Percentiles rank a stretch among this genome's conserved stretches.
Evolutionary conservation across 1,284 basidiomycete genomes (phyloP).

Genomic region (Malassezia cuniculi): DNA sequence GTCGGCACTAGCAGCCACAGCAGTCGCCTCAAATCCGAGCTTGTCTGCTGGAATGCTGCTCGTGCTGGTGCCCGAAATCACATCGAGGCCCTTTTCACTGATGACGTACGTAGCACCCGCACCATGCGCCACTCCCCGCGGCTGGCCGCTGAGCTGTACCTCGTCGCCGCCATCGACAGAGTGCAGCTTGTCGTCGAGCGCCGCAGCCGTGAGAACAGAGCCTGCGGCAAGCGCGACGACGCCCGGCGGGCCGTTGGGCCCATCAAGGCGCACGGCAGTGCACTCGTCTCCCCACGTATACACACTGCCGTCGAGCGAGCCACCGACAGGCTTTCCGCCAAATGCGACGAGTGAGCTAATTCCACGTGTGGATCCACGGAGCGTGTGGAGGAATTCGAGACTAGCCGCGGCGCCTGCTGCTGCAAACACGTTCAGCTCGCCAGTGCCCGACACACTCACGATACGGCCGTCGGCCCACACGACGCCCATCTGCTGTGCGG

Average conservation of each 20-base stretch:
- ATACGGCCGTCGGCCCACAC: slow-evolving; percentile 60
- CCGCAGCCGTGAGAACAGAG: not conserved
- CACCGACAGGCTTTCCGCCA: not conserved
- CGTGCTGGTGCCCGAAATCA: slow-evolving; percentile 21
- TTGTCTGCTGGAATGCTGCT: slow-evolving; percentile 16
- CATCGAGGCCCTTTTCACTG: slow-evolving; percentile 59
- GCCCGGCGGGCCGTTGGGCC: slow-evolving; percentile 1
- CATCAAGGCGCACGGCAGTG: not conserved
- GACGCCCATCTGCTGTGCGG: slow-evolving; percentile 67
- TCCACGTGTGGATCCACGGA: no score
- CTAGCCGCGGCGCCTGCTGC: slow-evolving; percentile 45
- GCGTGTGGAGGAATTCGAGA: no score
- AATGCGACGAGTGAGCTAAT: slow-evolving; percentile 3
- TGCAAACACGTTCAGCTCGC: slow-evolving; percentile 59
- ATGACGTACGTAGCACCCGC: slow-evolving; percentile 52
- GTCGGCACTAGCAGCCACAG: slow-evolving; percentile 50
- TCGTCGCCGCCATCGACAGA: not conserved
- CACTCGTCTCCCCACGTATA: slow-evolving; percentile 4
- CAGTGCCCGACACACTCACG: slow-evolving; percentile 71
- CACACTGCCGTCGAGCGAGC: slow-evolving; percentile 11
- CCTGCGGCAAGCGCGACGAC: slow-evolving; percentile 1
- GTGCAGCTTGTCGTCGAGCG: slow-evolving; percentile 11
- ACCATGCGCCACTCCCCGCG: slow-evolving; percentile 48
- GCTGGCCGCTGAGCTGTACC: slow-evolving; percentile 52
- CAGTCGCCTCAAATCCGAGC: slow-evolving; percentile 16